Conservation (phyloP, 768 basidiomycete genomes). For the Russula dissimulans region DNA sequence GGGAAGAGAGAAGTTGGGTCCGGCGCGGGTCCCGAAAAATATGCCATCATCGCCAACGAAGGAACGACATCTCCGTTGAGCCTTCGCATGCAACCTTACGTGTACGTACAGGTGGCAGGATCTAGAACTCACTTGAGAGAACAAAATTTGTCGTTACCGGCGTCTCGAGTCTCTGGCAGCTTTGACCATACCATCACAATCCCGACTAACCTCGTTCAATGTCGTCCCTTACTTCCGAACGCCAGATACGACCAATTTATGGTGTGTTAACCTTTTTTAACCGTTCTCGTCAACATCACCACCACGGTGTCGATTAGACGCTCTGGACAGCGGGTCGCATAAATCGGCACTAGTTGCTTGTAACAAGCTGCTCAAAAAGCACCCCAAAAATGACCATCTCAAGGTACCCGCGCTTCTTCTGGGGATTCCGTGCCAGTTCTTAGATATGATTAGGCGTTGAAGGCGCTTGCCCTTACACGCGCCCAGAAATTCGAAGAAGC, state of each 20-base stretch:
- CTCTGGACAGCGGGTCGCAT: slow-evolving; percentile 77
- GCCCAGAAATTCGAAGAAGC: slow-evolving; percentile 83
- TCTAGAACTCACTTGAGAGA: neutral
- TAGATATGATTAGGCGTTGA: slow-evolving; percentile 49
- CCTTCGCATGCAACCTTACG: neutral
- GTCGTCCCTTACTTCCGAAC: slow-evolving; percentile 55
- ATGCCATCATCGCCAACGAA: neutral
- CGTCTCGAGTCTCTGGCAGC: slow-evolving; percentile 5
- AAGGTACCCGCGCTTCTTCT: slow-evolving; percentile 38
- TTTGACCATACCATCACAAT: slow-evolving; percentile 4
- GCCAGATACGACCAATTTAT: slow-evolving; percentile 80
- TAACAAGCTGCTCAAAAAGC: slow-evolving; percentile 83
- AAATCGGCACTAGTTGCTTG: slow-evolving; percentile 79
- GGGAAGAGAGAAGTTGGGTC: neutral
- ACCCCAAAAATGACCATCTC: slow-evolving; percentile 61
- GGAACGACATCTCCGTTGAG: neutral
- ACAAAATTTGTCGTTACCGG: neutral
- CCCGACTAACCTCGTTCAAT: slow-evolving; percentile 25
- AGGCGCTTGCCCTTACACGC: slow-evolving; percentile 76
- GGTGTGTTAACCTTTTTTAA: slow-evolving; percentile 36
- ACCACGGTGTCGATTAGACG: slow-evolving; percentile 42
- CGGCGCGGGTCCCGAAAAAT: neutral
- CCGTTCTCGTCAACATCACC: slow-evolving; percentile 3
- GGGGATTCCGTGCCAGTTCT: neutral
- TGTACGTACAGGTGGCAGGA: neutral